A percentile compares a stretch with the other conserved stretches of the same genome.
These are phyloP conservation scores for Solanum bulbocastanum DNA, from an alignment of 257 asterid genomes.

Conservation along the genomic window DNA sequence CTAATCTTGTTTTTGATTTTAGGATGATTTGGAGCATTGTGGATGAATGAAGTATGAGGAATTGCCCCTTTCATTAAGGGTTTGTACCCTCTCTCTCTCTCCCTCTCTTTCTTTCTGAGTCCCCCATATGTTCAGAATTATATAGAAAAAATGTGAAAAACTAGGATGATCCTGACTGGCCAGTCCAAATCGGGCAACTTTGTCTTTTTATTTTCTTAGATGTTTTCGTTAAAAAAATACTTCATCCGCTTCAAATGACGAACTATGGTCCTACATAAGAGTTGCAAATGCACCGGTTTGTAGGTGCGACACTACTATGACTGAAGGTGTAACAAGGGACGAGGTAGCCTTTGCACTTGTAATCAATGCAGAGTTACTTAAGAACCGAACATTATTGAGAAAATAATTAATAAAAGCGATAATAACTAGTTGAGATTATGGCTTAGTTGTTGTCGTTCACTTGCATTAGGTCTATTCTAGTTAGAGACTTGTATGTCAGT, in stretches of 20 bases:
- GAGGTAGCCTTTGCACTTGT: neutral
- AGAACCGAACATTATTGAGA: neutral
- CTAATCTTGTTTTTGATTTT: constrained; percentile 1
- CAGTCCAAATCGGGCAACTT: neutral
- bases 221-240: neutral
- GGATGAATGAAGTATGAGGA: constrained; percentile 29
- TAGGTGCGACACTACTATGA: neutral
- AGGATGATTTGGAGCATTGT: constrained; percentile 79
- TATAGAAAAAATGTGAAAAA: neutral
- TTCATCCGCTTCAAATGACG: neutral
- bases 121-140: neutral
- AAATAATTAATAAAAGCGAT: neutral
- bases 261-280: neutral
- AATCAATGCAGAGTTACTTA: neutral
- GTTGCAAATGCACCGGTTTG: neutral
- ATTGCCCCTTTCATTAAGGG: neutral
- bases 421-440: neutral
- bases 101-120: neutral
- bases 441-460: neutral
- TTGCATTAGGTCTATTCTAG: neutral
- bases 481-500: neutral
- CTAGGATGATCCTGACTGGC: neutral
- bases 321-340: neutral
- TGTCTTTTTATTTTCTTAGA: neutral
- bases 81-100: neutral